A percentile compares a stretch with the other conserved stretches of the same genome.
Conservation (phyloP, 192 early-diverging fungal species). For the Funneliformis geosporum region DNA sequence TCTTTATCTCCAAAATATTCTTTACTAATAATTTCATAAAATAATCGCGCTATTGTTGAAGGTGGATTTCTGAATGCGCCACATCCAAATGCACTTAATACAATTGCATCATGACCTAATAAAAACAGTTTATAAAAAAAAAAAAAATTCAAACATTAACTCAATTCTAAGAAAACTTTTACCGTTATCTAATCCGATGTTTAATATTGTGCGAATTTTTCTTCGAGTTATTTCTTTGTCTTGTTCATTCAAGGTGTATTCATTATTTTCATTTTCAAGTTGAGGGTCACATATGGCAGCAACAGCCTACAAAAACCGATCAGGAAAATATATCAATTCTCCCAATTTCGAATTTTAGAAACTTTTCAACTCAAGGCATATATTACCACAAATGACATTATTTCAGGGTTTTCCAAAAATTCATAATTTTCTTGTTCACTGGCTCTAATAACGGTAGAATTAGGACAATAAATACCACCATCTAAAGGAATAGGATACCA, state of each 20-base stretch:
- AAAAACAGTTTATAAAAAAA: not conserved
- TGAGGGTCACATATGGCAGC: constrained; percentile 42
- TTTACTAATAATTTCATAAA: constrained; percentile 44
- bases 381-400: constrained; percentile 47
- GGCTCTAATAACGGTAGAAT: constrained; percentile 43
- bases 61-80: constrained; percentile 46
- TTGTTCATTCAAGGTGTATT: constrained; percentile 41
- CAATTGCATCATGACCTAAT: constrained; percentile 48
- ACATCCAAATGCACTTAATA: constrained; percentile 48
- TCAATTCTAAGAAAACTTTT: too few species aligned
- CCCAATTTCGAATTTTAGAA: not conserved
- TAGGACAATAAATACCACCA: constrained; percentile 49
- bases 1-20: constrained; percentile 42
- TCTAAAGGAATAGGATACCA: constrained; percentile 45
- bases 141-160: not conserved
- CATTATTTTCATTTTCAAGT: constrained; percentile 30
- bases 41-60: constrained; percentile 40
- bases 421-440: constrained; percentile 36
- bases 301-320: constrained; percentile 34
- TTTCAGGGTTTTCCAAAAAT: constrained; percentile 43
- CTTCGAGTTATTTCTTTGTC: constrained; percentile 41
- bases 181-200: constrained; percentile 50
- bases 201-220: constrained; percentile 48
- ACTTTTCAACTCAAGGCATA: not conserved
- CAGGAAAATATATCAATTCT: not conserved